These are phyloP conservation scores for Tylopilus vinaceipallidus DNA, from an alignment of 768 basidiomycete species.

Conservation along the genomic window DNA sequence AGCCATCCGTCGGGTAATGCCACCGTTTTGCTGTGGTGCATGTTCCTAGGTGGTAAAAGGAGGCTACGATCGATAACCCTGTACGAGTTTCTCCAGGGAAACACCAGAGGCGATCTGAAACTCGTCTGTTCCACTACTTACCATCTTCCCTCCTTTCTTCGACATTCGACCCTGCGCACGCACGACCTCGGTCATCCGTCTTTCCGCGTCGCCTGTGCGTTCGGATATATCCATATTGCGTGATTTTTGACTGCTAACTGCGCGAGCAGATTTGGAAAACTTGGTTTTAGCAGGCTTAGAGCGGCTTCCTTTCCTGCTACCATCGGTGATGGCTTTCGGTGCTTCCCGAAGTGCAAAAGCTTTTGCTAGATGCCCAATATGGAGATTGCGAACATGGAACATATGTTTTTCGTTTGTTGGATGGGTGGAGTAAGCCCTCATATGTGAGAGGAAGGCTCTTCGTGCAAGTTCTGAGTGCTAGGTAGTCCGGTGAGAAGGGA, in stretches of 20 bases:
- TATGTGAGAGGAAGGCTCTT: slow-evolving; percentile 86
- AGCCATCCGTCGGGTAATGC: neutral
- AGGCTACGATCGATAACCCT: slow-evolving; percentile 16
- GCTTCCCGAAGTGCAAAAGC: slow-evolving; percentile 89
- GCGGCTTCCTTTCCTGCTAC: slow-evolving; percentile 16
- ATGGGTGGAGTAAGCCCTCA: slow-evolving; percentile 97
- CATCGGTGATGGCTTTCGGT: slow-evolving; percentile 43
- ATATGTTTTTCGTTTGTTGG: slow-evolving; percentile 94
- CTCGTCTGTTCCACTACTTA: slow-evolving; percentile 63
- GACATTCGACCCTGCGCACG: slow-evolving; percentile 77
- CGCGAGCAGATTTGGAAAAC: slow-evolving; percentile 1
- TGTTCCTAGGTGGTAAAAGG: neutral
- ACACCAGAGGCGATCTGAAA: slow-evolving; percentile 74
- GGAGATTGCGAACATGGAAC: slow-evolving; percentile 92
- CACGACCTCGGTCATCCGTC: slow-evolving; percentile 84
- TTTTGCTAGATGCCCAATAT: slow-evolving; percentile 93
- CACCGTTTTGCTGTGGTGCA: neutral
- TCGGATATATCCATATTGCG: slow-evolving; percentile 36
- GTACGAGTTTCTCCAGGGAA: slow-evolving; percentile 59
- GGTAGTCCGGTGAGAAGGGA: slow-evolving; percentile 3
- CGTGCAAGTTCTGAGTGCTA: slow-evolving; percentile 80
- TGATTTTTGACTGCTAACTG: slow-evolving; percentile 19
- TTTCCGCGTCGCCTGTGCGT: slow-evolving; percentile 57
- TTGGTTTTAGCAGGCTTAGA: slow-evolving; percentile 5
- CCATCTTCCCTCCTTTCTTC: slow-evolving; percentile 77